Conservation (phyloP, 495 filamentous ascomycete species). For the Talaromyces borbonicus region DNA sequence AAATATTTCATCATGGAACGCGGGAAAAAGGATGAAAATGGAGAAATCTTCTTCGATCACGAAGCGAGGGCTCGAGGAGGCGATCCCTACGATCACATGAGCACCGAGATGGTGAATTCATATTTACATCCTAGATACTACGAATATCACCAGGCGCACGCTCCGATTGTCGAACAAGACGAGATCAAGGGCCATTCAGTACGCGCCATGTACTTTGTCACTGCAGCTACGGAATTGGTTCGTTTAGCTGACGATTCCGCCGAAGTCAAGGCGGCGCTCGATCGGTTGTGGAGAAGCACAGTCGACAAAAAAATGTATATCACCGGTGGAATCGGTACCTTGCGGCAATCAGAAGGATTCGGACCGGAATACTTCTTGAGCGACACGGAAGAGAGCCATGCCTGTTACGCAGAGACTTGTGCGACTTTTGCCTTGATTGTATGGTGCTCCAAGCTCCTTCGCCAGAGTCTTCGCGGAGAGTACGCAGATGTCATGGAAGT, state of each 20-base stretch:
- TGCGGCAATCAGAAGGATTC: conserved; percentile 53
- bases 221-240: conserved; percentile 27
- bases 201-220: conserved; percentile 47
- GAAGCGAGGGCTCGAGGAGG: conserved; percentile 43
- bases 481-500: conserved; percentile 52
- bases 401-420: conserved; percentile 54
- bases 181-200: conserved; percentile 51
- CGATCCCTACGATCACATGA: conserved; percentile 25
- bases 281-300: conserved; percentile 47
- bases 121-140: conserved; percentile 16
- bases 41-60: conserved; percentile 42
- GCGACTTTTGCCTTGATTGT: conserved; percentile 53
- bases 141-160: conserved; percentile 47
- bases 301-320: conserved; percentile 49
- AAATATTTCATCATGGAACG: conserved; percentile 48
- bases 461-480: conserved; percentile 33
- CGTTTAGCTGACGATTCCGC: conserved; percentile 17
- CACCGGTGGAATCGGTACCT: conserved; percentile 50
- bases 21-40: conserved; percentile 38
- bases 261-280: conserved; percentile 21
- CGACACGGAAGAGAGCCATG: conserved; percentile 46
- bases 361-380: conserved; percentile 49
- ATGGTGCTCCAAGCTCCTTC: conserved; percentile 11
- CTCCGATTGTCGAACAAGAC: conserved; percentile 42
- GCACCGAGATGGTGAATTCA: conserved; percentile 29